Evolutionary conservation across 192 early-diverging fungal genomes (phyloP).

Genomic region (Entomortierella beljakovae): DNA sequence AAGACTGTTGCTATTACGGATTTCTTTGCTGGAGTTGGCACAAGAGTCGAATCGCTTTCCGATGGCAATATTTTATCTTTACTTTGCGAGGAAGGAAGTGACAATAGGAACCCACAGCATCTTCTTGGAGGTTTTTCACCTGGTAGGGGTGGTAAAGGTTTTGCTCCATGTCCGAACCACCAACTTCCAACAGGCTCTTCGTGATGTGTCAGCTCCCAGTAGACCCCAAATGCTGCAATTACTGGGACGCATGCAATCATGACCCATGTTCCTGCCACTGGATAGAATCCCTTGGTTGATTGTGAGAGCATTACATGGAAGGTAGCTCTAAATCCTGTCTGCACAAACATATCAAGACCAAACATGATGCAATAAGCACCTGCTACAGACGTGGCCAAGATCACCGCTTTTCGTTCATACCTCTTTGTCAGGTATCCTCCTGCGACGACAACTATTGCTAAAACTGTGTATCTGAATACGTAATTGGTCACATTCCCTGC

Average conservation of each 20-base stretch:
- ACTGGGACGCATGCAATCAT: constrained; percentile 45
- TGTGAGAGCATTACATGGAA: constrained; percentile 52
- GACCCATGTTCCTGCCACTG: constrained; percentile 37
- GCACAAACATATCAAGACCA: constrained; percentile 56
- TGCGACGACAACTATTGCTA: constrained; percentile 21
- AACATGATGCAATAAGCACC: constrained; percentile 54
- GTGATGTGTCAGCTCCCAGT: constrained; percentile 47
- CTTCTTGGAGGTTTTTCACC: constrained; percentile 28
- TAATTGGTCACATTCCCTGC: constrained; percentile 28
- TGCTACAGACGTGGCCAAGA: constrained; percentile 48
- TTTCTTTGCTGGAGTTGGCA: neutral
- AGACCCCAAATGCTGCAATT: constrained; percentile 46
- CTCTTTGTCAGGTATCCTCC: constrained; percentile 32
- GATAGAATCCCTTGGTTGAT: constrained; percentile 30
- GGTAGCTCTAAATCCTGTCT: constrained; percentile 33
- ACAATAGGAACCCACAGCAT: constrained; percentile 14
- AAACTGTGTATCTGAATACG: constrained; percentile 33
- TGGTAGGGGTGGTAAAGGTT: constrained; percentile 26
- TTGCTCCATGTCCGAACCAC: constrained; percentile 44
- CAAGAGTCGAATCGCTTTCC: neutral
- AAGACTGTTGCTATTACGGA: neutral
- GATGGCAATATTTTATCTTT: neutral
- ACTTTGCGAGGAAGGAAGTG: neutral
- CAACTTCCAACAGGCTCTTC: constrained; percentile 38
- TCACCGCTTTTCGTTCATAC: constrained; percentile 46